Evolutionary conservation across 495 filamentous ascomycete species (phyloP), one percentile per base, ranked within the genome.

Genomic region (Penicillium egyptiacum): DNA sequence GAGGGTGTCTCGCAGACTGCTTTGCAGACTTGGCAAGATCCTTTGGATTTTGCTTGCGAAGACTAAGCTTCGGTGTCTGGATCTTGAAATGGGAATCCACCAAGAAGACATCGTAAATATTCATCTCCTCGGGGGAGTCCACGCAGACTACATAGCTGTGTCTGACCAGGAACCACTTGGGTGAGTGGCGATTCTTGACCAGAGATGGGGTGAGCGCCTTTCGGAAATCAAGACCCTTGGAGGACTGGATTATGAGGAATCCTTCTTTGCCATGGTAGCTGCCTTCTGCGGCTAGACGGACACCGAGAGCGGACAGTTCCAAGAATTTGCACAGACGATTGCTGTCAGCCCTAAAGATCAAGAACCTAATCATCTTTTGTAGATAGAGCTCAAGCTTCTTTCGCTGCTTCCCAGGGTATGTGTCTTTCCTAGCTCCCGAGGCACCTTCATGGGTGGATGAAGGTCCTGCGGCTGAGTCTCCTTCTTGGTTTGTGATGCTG

Each of bases 241-340:
- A 86, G 39, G 91, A 94, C 64, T 92, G 88, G 46, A 98, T 94
- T 53, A 95, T 85, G 47, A 98, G 77, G 63, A 90, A 92, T 10
- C 94, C 96, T 75, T 99, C 95, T 70, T 99, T 99, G 30, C 94
- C 94, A 68, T 98, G 95, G 65, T 96, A 98, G 62, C 91, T 94
- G 16, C 90, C 92, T 72, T 99, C 94, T 7, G 92, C 92, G 42
- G 94, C 92, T 48, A 99, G 82, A 31, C 95, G 83, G n/a, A 99
- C 90, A 6, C 95, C 95, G 8, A 99, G 79, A 3, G 95, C 92
- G 55, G 94, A 98, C 5, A 99, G 71, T 69, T 99, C 94, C 12
- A 99, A 76, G 67, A 99, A 99, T 63, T 92, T 93, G 75, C 94
- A 99, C 12, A 99, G 76, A 12, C 94, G 85, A 65, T 96, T 99